Base-by-base conservation (phyloP, 352 stramenopile species). In the Phytophthora cryptogea region DNA sequence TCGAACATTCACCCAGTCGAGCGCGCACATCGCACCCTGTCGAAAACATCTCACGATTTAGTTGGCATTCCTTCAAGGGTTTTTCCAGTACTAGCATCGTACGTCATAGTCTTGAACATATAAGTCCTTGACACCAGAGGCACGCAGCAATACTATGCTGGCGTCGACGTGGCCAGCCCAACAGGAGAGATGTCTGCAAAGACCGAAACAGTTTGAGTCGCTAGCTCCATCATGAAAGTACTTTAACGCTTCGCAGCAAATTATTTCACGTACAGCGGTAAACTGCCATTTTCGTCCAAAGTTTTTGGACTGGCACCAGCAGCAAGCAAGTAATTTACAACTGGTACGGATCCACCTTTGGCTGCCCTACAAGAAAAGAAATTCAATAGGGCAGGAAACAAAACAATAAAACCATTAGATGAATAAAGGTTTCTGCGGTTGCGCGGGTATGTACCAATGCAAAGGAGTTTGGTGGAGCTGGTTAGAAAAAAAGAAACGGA, bases 31-130 rank as follows among this genome's bases (percentile, higher is more conserved):
- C 3, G 56, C 63, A 13, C 43, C 63, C 63, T 70, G 20, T 44
- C 26, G 1, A 54, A 4, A 5, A 58, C 17, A 26, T 11, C 32
- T 46, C 20, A 27, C 8, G 13, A 43, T 10, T 30, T 17, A 14
- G 39, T 17, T 45, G 11, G 2, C 3, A 6, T 28, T 13, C 17
- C 20, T 3, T 23, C 2, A 23, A 23, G 20, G 20, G 20, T 2
- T 23, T 23, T 23, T 23, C 50, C n/a, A 44, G 14, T 13, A 16
- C 0, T 3, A 31, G 3, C 1, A n/a, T 14, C 54, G 39, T 64
- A 83, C 77, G 32, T 92, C 83, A 36, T 84, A 92, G 63, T 92
- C 83, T 5, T 73, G 73, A 8, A 89, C 55, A 39, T 89, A 89
- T 17, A 92, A 59, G 39, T 90, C 83, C 30, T 72, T 80, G 1